phyloP scores from a whole-genome alignment of 371 early-diverging fungal species.

The Mortierella sp. region DNA sequence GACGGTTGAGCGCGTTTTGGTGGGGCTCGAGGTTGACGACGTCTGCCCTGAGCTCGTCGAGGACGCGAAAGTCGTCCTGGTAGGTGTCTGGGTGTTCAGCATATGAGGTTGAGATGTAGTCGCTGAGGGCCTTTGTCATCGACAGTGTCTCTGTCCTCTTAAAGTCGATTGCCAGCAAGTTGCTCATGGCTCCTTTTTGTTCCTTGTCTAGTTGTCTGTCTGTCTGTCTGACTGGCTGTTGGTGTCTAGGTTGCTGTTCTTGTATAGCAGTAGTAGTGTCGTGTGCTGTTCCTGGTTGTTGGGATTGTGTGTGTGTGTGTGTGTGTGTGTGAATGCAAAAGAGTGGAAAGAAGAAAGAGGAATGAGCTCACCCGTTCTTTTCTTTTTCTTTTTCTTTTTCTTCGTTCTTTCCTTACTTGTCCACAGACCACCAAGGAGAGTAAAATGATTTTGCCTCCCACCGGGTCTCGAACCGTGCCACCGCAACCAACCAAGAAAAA shows the following conservation, averaged over 20 bases:
- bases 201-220: not conserved
- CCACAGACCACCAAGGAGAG: no score
- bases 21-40: constrained; percentile 79
- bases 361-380: no score
- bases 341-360: not conserved
- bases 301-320: not conserved
- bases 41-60: constrained; percentile 84
- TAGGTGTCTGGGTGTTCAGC: constrained; percentile 90
- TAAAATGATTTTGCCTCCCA: no score
- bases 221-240: not conserved
- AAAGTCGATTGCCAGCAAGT: constrained; percentile 66
- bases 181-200: constrained; percentile 50
- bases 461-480: no score
- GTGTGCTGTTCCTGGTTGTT: not conserved
- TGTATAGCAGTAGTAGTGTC: not conserved
- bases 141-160: constrained; percentile 69
- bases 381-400: no score
- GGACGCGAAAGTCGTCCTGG: constrained; percentile 86
- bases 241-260: not conserved
- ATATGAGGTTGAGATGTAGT: constrained; percentile 81
- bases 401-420: no score
- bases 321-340: not conserved
- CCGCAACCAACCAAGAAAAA: no score
- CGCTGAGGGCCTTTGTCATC: constrained; percentile 71
- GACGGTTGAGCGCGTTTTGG: constrained; percentile 75